A percentile compares a stretch with the other conserved stretches of the same genome.
These are phyloP conservation scores for Leucoagaricus sp. DNA, from an alignment of 1,284 basidiomycete genomes.

Conservation along the genomic window DNA sequence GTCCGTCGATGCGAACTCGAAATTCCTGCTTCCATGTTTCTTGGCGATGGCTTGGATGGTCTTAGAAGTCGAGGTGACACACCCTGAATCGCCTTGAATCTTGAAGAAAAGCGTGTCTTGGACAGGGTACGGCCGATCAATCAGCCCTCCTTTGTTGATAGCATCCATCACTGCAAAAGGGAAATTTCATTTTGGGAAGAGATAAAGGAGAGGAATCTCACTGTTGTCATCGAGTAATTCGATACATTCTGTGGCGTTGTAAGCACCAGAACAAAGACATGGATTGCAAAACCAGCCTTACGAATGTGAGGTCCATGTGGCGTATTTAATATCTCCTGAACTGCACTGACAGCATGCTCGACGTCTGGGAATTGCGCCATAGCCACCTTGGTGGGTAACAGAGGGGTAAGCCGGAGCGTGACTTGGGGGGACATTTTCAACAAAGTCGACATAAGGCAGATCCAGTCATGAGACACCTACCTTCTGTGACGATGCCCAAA, in stretches of 20 bases:
- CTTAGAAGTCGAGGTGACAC: conserved; percentile 65
- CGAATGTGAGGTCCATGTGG: conserved; percentile 61
- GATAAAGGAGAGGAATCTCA: conserved; percentile 28
- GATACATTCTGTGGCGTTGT: conserved; percentile 63
- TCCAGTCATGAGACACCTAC: conserved; percentile 33
- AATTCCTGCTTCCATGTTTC: conserved; percentile 67
- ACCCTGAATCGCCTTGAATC: conserved; percentile 71
- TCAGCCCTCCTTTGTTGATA: conserved; percentile 67
- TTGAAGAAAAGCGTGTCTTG: conserved; percentile 90
- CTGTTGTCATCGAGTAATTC: conserved; percentile 79
- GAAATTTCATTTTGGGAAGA: neutral
- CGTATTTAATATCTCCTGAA: conserved; percentile 76
- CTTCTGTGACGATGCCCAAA: conserved; percentile 91
- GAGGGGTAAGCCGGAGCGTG: conserved; percentile 78
- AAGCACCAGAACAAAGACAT: neutral
- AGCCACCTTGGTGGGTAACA: conserved; percentile 73
- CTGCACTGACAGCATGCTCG: conserved; percentile 68
- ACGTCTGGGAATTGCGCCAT: conserved; percentile 73
- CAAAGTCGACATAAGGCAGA: neutral
- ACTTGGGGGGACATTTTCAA: conserved; percentile 39
- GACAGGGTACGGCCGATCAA: conserved; percentile 64
- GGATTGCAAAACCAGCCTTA: conserved; percentile 20
- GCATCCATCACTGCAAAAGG: conserved; percentile 73
- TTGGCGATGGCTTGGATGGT: conserved; percentile 62
- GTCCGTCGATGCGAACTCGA: conserved; percentile 78